Evolutionary conservation across 2,329 filamentous ascomycete genomes (phyloP), one percentile per base, ranked within the genome.

Genomic region (Tolypocladium album): DNA sequence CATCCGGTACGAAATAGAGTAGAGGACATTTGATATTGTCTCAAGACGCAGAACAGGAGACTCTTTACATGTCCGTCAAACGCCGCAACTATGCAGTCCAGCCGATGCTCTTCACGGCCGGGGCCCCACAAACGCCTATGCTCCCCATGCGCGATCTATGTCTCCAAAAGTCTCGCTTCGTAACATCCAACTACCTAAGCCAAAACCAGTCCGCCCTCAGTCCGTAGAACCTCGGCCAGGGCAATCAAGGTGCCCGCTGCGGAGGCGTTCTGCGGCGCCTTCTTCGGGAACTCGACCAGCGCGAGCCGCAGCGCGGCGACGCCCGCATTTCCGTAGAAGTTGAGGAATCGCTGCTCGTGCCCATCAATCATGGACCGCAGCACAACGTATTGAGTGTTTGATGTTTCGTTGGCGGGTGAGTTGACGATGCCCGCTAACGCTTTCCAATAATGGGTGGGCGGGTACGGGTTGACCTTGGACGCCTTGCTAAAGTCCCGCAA

Each of bases 371-470:
- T 86, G 9, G 85, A 79, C 61, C 86, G 83, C 47, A 93, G 76
- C 2, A 92, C 83, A 6, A 87, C 79, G 62, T 86, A 84, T 65
- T 92, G 89, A 0, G 88, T 92, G 62, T 87, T 83, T n/a, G 86
- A 88, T 12, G 88, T 81, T 64, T 89, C 81, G 12, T 75, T 72
- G 0, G 84, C 69, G 0, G 90, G 88, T 0, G 90, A 88, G 70
- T 91, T 92, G 69, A 92, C 77, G 43, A 97, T 89, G 52, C 80
- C 80, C 0, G 90, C 85, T 60, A 97, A 77, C 0, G 88, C 82
- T 43, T 79, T 81, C 94, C 94, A 99, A 77, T 94, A 97, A 60
- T 92, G 81, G 0, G 80, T 81, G 56, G 89, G 89, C 4, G 88
- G 92, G 74, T 84, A 94, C 0, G 88, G 92, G 66, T 92, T 92